A percentile compares a stretch with the other conserved stretches of the same genome.
Evolutionary conservation across 1,284 basidiomycete genomes (phyloP).

Genomic region (Cryptococcus sp.): DNA sequence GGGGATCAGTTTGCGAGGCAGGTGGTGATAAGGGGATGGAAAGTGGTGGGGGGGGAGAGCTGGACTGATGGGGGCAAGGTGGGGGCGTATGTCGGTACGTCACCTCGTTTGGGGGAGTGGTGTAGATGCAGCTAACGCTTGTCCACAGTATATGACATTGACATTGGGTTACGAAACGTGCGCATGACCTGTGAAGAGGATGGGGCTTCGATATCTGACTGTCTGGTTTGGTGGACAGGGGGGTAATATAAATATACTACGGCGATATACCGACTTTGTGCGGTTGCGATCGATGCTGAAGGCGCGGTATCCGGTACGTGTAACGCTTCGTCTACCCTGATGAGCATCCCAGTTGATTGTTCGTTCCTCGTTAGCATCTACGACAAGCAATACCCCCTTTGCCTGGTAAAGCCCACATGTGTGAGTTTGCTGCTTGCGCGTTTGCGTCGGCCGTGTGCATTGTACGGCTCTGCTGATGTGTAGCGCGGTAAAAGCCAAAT

Average conservation of each 20-base stretch:
- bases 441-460: background rate
- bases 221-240: conserved; percentile 15
- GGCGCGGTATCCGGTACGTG: conserved; percentile 31
- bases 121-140: background rate
- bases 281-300: conserved; percentile 29
- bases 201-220: background rate
- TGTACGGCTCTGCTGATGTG: background rate
- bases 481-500: conserved; percentile 31
- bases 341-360: background rate
- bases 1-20: conserved; percentile 28
- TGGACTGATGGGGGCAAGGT: conserved; percentile 35
- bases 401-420: conserved; percentile 46
- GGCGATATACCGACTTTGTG: conserved; percentile 45
- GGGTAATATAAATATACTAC: conserved; percentile 30
- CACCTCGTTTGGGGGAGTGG: background rate
- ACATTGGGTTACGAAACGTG: conserved; percentile 29
- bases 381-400: conserved; percentile 33
- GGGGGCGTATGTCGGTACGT: conserved; percentile 47
- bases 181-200: background rate
- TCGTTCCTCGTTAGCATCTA: conserved; percentile 22
- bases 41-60: conserved; percentile 39
- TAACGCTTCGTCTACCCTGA: too few species aligned
- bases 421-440: conserved; percentile 19
- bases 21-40: conserved; percentile 39
- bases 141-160: conserved; percentile 43